Evolutionary conservation across 2,329 filamentous ascomycete species (phyloP), one percentile per base, ranked within the genome.

Genomic region (Saccharata proteae): DNA sequence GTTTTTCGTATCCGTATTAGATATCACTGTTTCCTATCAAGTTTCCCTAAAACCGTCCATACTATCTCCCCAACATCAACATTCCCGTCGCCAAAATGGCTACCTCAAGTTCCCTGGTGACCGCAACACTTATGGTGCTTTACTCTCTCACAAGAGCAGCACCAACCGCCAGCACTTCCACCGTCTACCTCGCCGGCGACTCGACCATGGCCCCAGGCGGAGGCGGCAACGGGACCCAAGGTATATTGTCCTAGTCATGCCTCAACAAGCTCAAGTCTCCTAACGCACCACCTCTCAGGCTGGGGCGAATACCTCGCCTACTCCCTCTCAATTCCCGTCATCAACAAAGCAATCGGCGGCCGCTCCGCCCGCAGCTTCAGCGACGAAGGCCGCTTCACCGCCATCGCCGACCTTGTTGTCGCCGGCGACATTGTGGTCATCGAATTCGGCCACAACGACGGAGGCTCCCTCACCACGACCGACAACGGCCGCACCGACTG

Each of bases 401-500:
- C 55, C 0, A 67, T 80, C 27, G 65, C 67, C 7, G 48, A 59
- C 17, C 47, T 60, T 2, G 55, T 77, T 19, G 43, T 64, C 45
- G 37, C 57, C 0, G 72, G 71, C 4, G 75, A 80, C 47, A 74
- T 67, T 51, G 72, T 78, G 0, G 58, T 79, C 18, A 77, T 80
- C 33, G 74, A 79, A 41, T 77, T 80, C 38, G 75, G 76, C 0
- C 75, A 80, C 55, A 80, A 80, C 40, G 46, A 49, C 27, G 75
- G 73, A 7, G 71, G 74, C 0, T 64, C 64, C 0, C 57, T 70
- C 6, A 54, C 52, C 2, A 42, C 39, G 9, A 64, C 52, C 9
- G 74, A 79, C 43, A 76, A 77, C 38, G 67, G 66, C 2, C 61
- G 73, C 8, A 67, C 65, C 4, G 71, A 70, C 47, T 79, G 74